Base-by-base conservation (phyloP, 2,329 filamentous ascomycete genomes). In the Ploettnerulaceae sp. region DNA sequence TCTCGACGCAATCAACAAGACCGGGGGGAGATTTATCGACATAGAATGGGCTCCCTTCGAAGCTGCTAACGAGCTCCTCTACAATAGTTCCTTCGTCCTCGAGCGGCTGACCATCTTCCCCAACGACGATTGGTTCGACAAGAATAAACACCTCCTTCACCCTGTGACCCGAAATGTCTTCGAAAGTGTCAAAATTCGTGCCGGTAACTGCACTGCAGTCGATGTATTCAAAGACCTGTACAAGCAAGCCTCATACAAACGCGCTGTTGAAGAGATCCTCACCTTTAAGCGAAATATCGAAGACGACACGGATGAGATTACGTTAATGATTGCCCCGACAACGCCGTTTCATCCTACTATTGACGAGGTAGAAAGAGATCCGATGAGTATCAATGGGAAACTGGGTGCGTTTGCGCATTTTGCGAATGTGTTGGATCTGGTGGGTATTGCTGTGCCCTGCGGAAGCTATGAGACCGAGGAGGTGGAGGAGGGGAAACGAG, bases 361-460 rank as follows among this genome's bases (percentile, higher is more conserved):
- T 12, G 60, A 67, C 29, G 70, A 75, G 49, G 70, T 78, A 47
- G 65, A 71, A 8, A 64, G 62, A 11, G 72, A 77, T 55, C 74
- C 74, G 0, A 65, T 79, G 37, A 63, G 57, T 11, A 66, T 71
- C 49, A 78, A 78, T 50, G 68, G 67, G 20, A 64, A 65, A 15
- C 52, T 75, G n/a, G 72, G 72, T 7, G 28, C 64, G 29, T 78
- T 76, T 56, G 72, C 74, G 1, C 74, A 77, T 54, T 77, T 71
- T 56, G 75, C 66, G 2, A 79, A 79, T 56, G 71, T 79, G 15
- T 61, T 79, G 21, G 76, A 79, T 61, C 60, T 78, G 22, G 71
- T 69, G 47, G 71, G 65, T 6, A 51, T 74, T 26, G 66, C 65
- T 31, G 22, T 61, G 7, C 52, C 57, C 7, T 59, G 54, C 39